Percentiles rank a stretch among this genome's conserved stretches.
Conservation (phyloP, 345 rosid species). For the Linum usitatissimum region DNA sequence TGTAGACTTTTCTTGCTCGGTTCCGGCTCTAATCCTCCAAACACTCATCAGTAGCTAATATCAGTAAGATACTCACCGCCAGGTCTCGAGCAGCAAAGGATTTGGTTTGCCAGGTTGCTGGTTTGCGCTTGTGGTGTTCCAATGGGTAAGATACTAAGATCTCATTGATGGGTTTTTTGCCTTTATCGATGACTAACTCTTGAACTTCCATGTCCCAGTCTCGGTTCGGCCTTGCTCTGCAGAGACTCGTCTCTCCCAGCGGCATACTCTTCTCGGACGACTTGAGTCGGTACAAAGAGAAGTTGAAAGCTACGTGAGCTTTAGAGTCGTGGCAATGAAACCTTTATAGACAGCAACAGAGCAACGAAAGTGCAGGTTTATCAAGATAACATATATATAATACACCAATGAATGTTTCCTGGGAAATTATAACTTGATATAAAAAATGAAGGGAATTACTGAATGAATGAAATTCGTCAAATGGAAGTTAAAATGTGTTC, state of each 20-base stretch:
- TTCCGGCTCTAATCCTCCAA: neutral
- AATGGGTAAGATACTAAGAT: constrained; percentile 42
- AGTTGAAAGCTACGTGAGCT: constrained; percentile 31
- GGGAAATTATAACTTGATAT: too few relatives aligned
- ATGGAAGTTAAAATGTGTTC: too few relatives aligned
- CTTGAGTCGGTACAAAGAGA: constrained; percentile 26
- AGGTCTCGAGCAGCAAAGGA: constrained; percentile 48
- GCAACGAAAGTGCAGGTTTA: too few relatives aligned
- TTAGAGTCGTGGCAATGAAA: neutral
- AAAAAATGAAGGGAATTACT: too few relatives aligned
- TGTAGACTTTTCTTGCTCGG: neutral
- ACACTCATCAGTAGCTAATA: constrained; percentile 1
- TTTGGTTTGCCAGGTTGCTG: constrained; percentile 66
- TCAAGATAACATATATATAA: too few relatives aligned
- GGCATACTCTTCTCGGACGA: constrained; percentile 48
- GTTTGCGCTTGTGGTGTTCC: constrained; percentile 61
- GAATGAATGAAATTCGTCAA: too few relatives aligned
- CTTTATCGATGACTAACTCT: neutral
- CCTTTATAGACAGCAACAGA: neutral
- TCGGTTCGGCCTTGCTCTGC: constrained; percentile 40
- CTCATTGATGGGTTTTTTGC: constrained; percentile 3
- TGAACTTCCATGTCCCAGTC: constrained; percentile 29
- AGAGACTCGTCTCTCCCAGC: constrained; percentile 43
- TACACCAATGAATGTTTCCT: too few relatives aligned
- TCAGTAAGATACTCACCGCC: constrained; percentile 1